Conservation (phyloP, 495 filamentous ascomycete genomes). For the Daldinia loculata region DNA sequence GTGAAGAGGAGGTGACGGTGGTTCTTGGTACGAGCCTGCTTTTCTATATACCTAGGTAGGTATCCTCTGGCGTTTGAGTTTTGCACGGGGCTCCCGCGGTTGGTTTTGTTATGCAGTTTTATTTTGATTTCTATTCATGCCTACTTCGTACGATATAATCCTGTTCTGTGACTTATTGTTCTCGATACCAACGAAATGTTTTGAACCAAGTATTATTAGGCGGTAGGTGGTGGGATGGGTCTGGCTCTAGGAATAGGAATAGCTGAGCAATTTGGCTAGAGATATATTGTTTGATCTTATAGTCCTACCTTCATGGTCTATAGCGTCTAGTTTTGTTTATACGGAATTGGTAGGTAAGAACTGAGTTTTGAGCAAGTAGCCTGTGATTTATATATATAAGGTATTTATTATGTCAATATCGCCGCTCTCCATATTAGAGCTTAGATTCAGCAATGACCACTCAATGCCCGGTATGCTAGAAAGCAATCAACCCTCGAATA, state of each 20-base stretch:
- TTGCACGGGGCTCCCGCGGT: background rate
- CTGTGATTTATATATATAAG: background rate
- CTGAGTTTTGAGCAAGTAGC: background rate
- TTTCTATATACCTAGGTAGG: background rate
- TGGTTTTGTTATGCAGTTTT: background rate
- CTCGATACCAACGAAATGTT: background rate
- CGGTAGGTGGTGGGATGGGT: background rate
- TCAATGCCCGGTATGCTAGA: conserved; percentile 4
- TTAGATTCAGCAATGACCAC: conserved; percentile 1
- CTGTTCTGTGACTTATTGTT: background rate
- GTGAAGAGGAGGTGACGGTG: background rate
- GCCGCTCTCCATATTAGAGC: background rate
- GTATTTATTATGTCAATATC: conserved; percentile 5
- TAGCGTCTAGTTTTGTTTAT: background rate
- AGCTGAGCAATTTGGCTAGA: background rate
- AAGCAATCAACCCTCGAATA: background rate
- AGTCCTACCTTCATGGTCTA: background rate
- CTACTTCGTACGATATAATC: background rate
- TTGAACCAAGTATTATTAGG: background rate
- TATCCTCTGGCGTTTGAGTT: conserved; percentile 1
- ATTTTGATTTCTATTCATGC: background rate
- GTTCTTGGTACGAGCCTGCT: background rate
- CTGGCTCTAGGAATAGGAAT: background rate
- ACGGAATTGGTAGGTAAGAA: background rate
- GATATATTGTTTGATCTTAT: background rate